Conservation (phyloP, 371 early-diverging fungal genomes). For the Blakeslea trispora region DNA sequence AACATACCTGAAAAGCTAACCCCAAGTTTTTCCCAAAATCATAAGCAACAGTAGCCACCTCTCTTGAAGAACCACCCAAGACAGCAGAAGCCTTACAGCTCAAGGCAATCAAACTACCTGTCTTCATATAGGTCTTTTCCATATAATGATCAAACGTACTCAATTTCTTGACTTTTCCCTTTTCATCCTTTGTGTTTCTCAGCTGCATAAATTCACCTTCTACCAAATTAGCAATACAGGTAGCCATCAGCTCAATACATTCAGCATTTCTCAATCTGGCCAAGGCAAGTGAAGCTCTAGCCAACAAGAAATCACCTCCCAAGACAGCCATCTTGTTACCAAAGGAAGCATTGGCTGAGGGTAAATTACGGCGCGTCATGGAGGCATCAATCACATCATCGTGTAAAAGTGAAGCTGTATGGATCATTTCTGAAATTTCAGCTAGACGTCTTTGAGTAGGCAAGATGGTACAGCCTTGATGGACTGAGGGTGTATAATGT, state of each 20-base stretch:
- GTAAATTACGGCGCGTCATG: conserved; percentile 66
- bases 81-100: conserved; percentile 89
- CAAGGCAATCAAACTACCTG: conserved; percentile 93
- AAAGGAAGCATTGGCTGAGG: conserved; percentile 81
- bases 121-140: conserved; percentile 95
- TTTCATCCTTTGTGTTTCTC: conserved; percentile 60
- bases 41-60: conserved; percentile 76
- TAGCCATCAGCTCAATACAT: conserved; percentile 91
- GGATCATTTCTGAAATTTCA: conserved; percentile 96
- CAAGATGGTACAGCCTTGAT: conserved; percentile 66
- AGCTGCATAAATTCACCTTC: conserved; percentile 98
- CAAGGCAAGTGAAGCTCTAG: conserved; percentile 89
- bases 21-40: conserved; percentile 88
- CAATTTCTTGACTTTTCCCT: conserved; percentile 24
- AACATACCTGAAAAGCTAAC: conserved; percentile 86
- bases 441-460: conserved; percentile 92
- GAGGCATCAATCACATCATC: conserved; percentile 91
- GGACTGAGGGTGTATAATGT: conserved; percentile 53
- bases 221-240: conserved; percentile 90
- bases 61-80: conserved; percentile 75
- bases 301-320: conserved; percentile 93
- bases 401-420: conserved; percentile 93
- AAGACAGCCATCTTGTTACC: conserved; percentile 98
- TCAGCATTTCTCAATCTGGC: conserved; percentile 86
- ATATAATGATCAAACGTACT: conserved; percentile 75